phyloP scores from a whole-genome alignment of 2,329 filamentous ascomycete species.

The Aspergillus brasiliensis region DNA sequence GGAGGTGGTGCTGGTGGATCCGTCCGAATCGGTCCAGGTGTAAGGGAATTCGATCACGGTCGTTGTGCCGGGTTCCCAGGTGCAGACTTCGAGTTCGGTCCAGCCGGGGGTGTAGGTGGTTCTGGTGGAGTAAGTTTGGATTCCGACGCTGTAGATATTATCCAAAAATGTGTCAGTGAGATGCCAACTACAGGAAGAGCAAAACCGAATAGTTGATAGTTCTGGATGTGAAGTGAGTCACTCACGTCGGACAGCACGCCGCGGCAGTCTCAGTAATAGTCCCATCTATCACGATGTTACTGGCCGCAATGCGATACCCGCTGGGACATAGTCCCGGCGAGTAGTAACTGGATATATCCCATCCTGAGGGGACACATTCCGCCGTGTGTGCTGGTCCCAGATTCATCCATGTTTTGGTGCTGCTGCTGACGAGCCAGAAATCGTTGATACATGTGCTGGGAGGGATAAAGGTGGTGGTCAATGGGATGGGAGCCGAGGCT shows the following conservation, averaged over 20 bases:
- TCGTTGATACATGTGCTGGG: not conserved
- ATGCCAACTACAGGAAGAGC: no score
- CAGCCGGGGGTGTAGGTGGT: not conserved
- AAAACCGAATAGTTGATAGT: no score
- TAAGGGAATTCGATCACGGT: not conserved
- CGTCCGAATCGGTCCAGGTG: not conserved
- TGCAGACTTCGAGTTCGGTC: constrained; percentile 1
- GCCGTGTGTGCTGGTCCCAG: not conserved
- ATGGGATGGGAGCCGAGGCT: not conserved
- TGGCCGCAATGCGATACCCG: not conserved
- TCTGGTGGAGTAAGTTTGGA: not conserved
- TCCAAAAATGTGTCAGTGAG: not conserved
- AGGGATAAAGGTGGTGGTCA: not conserved
- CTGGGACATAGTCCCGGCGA: not conserved
- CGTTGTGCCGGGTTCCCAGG: not conserved
- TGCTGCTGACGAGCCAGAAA: not conserved
- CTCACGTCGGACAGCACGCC: not conserved
- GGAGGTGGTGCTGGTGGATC: not conserved
- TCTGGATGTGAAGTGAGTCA: not conserved
- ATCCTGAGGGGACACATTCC: not conserved
- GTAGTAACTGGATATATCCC: not conserved
- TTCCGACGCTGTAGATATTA: not conserved
- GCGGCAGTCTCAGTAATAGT: not conserved
- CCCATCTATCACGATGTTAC: not conserved
- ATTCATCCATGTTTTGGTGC: constrained; percentile 1